phyloP scores from a whole-genome alignment of 2,329 filamentous ascomycete species.

The Phoma sp. region DNA sequence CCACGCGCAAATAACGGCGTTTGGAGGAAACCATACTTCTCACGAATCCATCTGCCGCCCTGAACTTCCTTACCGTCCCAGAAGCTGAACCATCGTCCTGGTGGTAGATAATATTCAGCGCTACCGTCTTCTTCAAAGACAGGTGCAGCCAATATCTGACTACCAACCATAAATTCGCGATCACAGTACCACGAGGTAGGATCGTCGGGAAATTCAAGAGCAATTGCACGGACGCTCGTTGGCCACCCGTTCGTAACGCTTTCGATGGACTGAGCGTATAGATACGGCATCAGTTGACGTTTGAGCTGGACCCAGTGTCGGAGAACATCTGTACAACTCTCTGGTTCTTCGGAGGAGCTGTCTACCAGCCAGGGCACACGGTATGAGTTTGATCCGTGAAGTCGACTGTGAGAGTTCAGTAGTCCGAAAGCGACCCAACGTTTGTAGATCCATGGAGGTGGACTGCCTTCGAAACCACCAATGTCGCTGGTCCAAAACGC shows the following conservation, averaged over 20 bases:
- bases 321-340: conserved; percentile 61
- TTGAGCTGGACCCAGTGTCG: conserved; percentile 61
- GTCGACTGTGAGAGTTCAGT: conserved; percentile 71
- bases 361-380: conserved; percentile 79
- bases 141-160: conserved; percentile 67
- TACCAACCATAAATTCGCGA: conserved; percentile 76
- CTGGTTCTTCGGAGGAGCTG: conserved; percentile 59
- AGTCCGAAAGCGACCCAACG: conserved; percentile 80
- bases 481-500: conserved; percentile 75
- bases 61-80: conserved; percentile 52
- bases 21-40: conserved; percentile 50
- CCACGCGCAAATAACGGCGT: conserved; percentile 52
- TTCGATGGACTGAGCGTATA: conserved; percentile 60
- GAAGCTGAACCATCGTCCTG: conserved; percentile 59
- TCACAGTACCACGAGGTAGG: conserved; percentile 72
- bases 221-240: conserved; percentile 67
- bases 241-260: conserved; percentile 63
- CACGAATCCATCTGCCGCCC: conserved; percentile 54
- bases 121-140: conserved; percentile 68
- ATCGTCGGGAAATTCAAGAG: conserved; percentile 74
- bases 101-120: conserved; percentile 70
- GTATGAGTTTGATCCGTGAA: conserved; percentile 74
- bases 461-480: conserved; percentile 73
- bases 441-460: conserved; percentile 74
- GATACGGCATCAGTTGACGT: conserved; percentile 64